Base-by-base conservation (phyloP, 1,284 basidiomycete genomes). In the Pseudozyma thailandica region DNA sequence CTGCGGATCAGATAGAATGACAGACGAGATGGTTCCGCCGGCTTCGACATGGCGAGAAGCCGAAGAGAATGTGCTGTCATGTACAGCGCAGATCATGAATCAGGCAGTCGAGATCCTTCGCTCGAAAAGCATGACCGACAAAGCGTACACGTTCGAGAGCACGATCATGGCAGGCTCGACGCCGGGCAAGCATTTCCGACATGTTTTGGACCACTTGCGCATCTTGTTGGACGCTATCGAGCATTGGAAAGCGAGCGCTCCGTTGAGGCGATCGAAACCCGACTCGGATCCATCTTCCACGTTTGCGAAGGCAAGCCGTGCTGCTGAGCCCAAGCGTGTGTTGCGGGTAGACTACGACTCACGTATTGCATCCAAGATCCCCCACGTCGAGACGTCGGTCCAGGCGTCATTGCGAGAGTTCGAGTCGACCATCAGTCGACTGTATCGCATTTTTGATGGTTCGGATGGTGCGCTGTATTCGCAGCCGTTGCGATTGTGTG, bases 141-240 rank as follows among this genome's bases (percentile, higher is more conserved):
- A 41, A 0, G 38, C 63, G 3, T 72, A 77, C 48, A 45, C 48
- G 2, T 68, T 55, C 20, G 62, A 69, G 26, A 70, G 63, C 41
- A 48, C 59, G 33, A 50, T 72, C n/a, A 74, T 77, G 20, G 47
- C 69, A 1, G 74, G 76, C 28, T 70, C 66, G 1, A 57, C 77
- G 12, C 60, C 75, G 16, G 77, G 77, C 35, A 76, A 75, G 52
- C 77, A 79, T 47, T 56, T 79, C 18, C 57, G 77, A 38, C 77
- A 79, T 26, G 75, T 77, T 12, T 62, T 75, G 31, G 76, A 78
- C 35, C 76, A 78, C 30, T 59, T 72, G 25, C 56, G 76, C 3
- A 74, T 78, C 49, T 52, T 78, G 12, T 39, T 70, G 9, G 75
- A 77, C n/a, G 52, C 66, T 8, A 50, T 77, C 39, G 47, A 60